Percentiles rank a stretch among this genome's conserved stretches.
These are phyloP conservation scores for Euclidium syriacum DNA, from an alignment of 345 rosid genomes.

Conservation along the genomic window DNA sequence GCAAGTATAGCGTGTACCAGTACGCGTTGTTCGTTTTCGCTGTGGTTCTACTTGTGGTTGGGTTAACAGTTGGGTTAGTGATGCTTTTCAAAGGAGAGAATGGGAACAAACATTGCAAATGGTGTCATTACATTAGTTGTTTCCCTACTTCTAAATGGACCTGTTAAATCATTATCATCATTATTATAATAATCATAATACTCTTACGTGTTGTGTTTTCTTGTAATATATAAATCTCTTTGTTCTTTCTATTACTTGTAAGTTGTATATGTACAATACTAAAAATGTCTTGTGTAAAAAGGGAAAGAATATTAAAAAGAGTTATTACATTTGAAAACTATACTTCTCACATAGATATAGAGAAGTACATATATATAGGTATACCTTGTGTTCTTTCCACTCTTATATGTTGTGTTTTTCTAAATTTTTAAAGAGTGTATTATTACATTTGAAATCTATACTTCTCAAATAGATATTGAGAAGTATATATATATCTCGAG, in stretches of 20 bases:
- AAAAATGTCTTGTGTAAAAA: constrained; percentile 3
- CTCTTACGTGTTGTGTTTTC: constrained; percentile 1
- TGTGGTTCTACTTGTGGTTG: constrained; percentile 43
- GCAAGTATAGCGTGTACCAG: constrained; percentile 75
- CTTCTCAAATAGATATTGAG: no score
- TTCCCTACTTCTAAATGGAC: constrained; percentile 86
- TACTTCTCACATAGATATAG: no score
- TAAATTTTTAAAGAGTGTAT: no score
- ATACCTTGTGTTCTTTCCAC: no score
- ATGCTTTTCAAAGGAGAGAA: constrained; percentile 84
- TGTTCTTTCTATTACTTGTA: constrained; percentile 3
- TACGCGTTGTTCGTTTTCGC: constrained; percentile 48
- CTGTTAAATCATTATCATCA: constrained; percentile 31
- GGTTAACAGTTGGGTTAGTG: constrained; percentile 67
- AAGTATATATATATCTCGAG: no score
- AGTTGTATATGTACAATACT: constrained; percentile 20
- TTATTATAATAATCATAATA: neutral
- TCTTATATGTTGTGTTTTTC: no score
- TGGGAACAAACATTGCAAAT: constrained; percentile 82
- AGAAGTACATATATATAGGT: no score
- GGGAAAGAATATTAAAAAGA: constrained; percentile 13
- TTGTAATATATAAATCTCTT: constrained; percentile 16
- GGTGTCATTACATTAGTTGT: constrained; percentile 96
- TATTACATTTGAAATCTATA: no score
- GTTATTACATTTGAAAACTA: constrained; percentile 2